These are phyloP conservation scores for Aspergillus quadrilineatus DNA, from an alignment of 2,329 filamentous ascomycete genomes.

Conservation along the genomic window DNA sequence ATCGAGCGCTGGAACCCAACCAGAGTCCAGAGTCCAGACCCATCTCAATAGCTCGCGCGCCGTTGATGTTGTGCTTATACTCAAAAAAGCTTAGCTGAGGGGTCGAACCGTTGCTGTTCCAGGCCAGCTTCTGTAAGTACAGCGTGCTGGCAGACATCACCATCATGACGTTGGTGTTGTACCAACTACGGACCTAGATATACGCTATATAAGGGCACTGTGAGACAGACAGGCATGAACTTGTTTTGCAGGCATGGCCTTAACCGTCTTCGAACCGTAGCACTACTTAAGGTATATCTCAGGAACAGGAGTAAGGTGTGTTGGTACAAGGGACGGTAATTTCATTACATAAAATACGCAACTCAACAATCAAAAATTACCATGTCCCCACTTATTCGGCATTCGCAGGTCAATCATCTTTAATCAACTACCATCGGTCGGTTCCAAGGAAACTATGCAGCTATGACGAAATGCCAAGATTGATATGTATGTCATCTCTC, in stretches of 20 bases:
- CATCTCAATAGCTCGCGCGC: neutral
- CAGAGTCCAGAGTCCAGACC: neutral
- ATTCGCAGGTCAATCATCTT: neutral
- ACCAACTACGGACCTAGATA: neutral
- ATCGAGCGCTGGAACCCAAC: neutral
- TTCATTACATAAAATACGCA: neutral
- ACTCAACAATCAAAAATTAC: neutral
- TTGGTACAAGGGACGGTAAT: neutral
- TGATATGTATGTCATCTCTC: neutral
- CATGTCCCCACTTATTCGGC: neutral
- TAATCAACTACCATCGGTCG: neutral
- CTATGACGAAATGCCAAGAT: neutral
- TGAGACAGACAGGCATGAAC: too few relatives aligned
- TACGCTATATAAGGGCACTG: too few relatives aligned
- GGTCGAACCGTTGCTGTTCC: neutral
- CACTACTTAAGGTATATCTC: neutral
- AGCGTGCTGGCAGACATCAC: neutral
- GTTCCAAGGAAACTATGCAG: neutral
- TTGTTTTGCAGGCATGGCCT: too few relatives aligned
- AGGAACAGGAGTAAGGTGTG: neutral
- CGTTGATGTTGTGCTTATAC: neutral
- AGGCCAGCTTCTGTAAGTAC: neutral
- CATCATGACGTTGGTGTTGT: neutral
- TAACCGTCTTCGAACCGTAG: too few relatives aligned
- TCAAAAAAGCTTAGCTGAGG: constrained; percentile 1